Evolutionary conservation across 169 alveolate species (phyloP), one percentile per base, ranked within the genome.

Genomic region (Fabrea salina): DNA sequence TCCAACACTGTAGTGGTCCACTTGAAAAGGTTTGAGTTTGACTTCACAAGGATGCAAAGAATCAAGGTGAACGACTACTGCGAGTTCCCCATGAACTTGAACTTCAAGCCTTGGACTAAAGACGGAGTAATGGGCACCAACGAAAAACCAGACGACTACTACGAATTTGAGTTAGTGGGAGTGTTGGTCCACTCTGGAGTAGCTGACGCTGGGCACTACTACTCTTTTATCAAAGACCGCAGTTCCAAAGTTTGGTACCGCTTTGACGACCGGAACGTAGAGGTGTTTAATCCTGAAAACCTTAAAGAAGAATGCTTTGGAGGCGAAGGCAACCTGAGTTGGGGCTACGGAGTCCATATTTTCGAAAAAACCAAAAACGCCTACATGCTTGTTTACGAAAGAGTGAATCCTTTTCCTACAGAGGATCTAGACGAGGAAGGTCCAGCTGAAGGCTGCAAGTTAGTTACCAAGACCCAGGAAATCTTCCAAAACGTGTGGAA

Each of bases 171-270:
- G 44, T 74, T 87, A 37, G 89, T 70, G 33, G 94, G 96, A n/a
- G n/a, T 93, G 1, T 74, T 94, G 7, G 84, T 88, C 4, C 97
- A 92, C 78, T 80, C 89, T 76, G 97, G 97, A 64, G 86, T 88
- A 27, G 94, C 95, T 44, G 85, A 87, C 66, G 93, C 92, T 37
- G 97, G 96, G 2, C 97, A 94, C 78, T 94, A 94, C 76, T 91
- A 79, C 72, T 92, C 95, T 16, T 92, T 64, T 71, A 92, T 94
- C 30, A 90, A 82, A 54, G 85, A 79, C 7, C 78, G 85, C 49
- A 88, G 43, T 13, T 25, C 11, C 6, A 53, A 56, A 22, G 8
- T 8, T 22, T 79, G 85, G 85, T 68, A 19, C 32, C 25, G 47
- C 50, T 79, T 79, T 37, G 33, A 79, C 35, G 85, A 79, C 44